phyloP scores from a whole-genome alignment of 139 green algal species.

The Raphidocelis subcapitata region DNA sequence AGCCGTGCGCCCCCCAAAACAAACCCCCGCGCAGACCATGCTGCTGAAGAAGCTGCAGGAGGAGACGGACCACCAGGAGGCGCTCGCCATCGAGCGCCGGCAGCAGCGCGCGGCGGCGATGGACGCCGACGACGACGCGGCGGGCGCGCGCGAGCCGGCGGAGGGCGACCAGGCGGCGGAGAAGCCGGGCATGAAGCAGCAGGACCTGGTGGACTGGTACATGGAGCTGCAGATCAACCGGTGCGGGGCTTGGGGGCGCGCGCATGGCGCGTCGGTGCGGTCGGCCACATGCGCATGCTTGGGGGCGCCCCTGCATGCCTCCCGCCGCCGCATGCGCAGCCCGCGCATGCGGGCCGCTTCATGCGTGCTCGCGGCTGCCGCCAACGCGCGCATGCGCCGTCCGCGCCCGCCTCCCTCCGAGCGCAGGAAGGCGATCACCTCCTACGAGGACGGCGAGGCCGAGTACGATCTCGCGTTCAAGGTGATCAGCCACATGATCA shows the following conservation, averaged over 20 bases:
- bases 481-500: conserved; percentile 79
- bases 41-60: conserved; percentile 59
- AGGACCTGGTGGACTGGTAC: conserved; percentile 86
- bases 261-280: background rate
- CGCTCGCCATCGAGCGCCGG: conserved; percentile 23
- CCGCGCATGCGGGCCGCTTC: background rate
- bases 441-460: conserved; percentile 29
- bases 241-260: conserved; percentile 11
- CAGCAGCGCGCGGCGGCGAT: conserved; percentile 25
- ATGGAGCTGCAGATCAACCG: conserved; percentile 63
- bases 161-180: conserved; percentile 14
- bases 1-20: too few species aligned
- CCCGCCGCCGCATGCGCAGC: background rate
- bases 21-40: conserved; percentile 62
- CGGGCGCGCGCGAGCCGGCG: background rate
- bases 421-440: conserved; percentile 37
- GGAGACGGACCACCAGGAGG: conserved; percentile 40
- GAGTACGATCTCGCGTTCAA: conserved; percentile 52
- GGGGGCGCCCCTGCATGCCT: background rate
- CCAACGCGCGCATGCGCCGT: background rate
- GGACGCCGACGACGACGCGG: conserved; percentile 15
- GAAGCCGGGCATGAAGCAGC: conserved; percentile 58
- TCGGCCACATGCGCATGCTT: background rate
- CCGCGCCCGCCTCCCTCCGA: background rate
- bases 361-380: background rate